Conservation (phyloP, 148 eudicot genomes). For the Beta vulgaris region DNA sequence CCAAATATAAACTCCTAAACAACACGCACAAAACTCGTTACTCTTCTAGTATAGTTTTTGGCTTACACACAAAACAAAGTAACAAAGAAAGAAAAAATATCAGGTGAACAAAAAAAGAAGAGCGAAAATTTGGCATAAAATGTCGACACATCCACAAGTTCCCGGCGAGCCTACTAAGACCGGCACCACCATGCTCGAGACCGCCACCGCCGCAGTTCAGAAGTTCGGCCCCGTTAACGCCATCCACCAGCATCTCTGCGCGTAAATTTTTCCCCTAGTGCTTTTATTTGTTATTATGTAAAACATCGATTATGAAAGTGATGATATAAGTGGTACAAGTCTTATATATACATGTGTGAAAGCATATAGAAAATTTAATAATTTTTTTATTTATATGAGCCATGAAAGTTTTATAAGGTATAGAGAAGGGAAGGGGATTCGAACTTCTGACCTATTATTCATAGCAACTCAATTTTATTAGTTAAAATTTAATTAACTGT, state of each 20-base stretch:
- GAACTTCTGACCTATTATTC: too few relatives aligned
- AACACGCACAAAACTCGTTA: background rate
- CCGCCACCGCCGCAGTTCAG: conserved; percentile 66
- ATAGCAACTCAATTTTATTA: too few relatives aligned
- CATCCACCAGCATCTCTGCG: conserved; percentile 92
- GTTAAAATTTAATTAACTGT: too few relatives aligned
- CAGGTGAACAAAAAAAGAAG: background rate
- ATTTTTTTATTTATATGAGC: too few relatives aligned
- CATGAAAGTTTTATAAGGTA: too few relatives aligned
- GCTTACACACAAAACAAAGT: background rate
- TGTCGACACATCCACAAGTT: conserved; percentile 38
- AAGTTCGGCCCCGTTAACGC: conserved; percentile 69
- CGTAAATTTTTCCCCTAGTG: conserved; percentile 33
- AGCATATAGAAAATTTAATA: too few relatives aligned
- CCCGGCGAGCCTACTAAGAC: conserved; percentile 67
- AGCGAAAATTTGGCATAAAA: background rate
- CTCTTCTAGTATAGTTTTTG: background rate
- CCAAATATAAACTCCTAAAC: background rate
- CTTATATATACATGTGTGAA: too few relatives aligned
- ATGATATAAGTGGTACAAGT: too few relatives aligned
- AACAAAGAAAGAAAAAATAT: background rate
- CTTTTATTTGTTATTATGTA: background rate
- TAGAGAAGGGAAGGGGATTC: too few relatives aligned
- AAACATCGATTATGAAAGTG: too few relatives aligned
- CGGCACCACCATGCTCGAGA: conserved; percentile 55